Evolutionary conservation across 2,329 filamentous ascomycete genomes (phyloP).

Genomic region (Microsporum audouinii): DNA sequence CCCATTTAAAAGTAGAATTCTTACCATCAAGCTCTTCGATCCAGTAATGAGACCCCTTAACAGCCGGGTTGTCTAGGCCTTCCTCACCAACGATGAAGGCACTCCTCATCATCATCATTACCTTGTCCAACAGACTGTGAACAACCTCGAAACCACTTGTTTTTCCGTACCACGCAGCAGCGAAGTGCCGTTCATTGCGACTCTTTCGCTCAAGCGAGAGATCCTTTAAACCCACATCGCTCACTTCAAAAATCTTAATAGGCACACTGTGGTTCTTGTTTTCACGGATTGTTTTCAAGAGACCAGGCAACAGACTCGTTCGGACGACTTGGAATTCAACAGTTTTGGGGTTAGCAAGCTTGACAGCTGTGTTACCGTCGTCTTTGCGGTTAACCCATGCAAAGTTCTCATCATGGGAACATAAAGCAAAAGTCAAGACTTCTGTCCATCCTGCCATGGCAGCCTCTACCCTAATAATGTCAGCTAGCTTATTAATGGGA

Average conservation of each 20-base stretch:
- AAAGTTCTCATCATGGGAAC: constrained; percentile 98
- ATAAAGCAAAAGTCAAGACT: constrained; percentile 90
- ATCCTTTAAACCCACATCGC: constrained; percentile 88
- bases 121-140: constrained; percentile 81
- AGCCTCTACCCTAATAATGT: constrained; percentile 78
- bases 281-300: constrained; percentile 86
- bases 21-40: constrained; percentile 77
- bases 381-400: constrained; percentile 84
- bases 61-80: constrained; percentile 49
- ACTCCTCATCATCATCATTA: constrained; percentile 83
- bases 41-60: constrained; percentile 66
- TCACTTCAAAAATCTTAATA: constrained; percentile 84
- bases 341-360: constrained; percentile 85
- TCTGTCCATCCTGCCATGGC: constrained; percentile 95
- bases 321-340: constrained; percentile 87
- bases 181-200: constrained; percentile 88
- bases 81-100: constrained; percentile 69
- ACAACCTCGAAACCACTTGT: constrained; percentile 90
- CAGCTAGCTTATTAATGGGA: constrained; percentile 83
- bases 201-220: constrained; percentile 67
- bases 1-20: constrained; percentile 16
- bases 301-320: constrained; percentile 71
- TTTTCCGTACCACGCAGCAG: constrained; percentile 92
- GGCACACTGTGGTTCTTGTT: constrained; percentile 83
- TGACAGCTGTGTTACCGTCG: constrained; percentile 69